Base-by-base conservation (phyloP, 345 rosid genomes). In the Cardamine occulta region DNA sequence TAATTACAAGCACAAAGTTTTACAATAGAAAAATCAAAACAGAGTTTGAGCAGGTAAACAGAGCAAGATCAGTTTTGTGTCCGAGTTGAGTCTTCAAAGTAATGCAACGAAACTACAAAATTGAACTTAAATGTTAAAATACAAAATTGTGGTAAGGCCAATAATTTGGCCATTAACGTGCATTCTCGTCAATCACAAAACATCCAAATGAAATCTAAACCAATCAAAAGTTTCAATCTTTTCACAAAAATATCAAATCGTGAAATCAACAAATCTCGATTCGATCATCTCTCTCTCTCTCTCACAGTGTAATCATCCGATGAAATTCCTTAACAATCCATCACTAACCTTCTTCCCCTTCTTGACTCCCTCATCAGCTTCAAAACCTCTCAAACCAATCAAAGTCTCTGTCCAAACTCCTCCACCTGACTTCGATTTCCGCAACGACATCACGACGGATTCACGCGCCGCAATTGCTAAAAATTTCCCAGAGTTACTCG, bases 381-480 rank as follows among this genome's bases (percentile, higher is more conserved):
- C 53, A 8, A 80, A 66, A 6, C 73, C 63, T 19, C 81, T 74
- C 53, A 80, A 64, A 56, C 74, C 86, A 75, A 58, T 40, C 29
- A 80, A 60, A 18, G 96, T 80, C 74, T 85, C 93, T 13, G 61
- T 88, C 75, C 85, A 85, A 52, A 80, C 88, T 19, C 96, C 93
- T 9, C 96, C 97, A 0, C 82, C 86, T 3, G 96, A 83, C 62
- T 95, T 95, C 74, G 88, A 92, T 69, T 90, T 83, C 89, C 81
- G 90, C 74, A 64, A 79, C 35, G 82, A 84, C 26, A 72, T 92
- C 37, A 80, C 84, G 51, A 68, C 80, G 3, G 83, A 83, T 5
- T 92, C 96, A 31, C 82, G 84, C 45, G 85, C 87, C 76, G 77
- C 79, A 12, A 85, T 92, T 37, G 83, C 86, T 15, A 73, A 34